A percentile compares a stretch with the other conserved stretches of the same genome.
Conservation (phyloP, 2,329 filamentous ascomycete genomes). For the Trichoderma sp. region DNA sequence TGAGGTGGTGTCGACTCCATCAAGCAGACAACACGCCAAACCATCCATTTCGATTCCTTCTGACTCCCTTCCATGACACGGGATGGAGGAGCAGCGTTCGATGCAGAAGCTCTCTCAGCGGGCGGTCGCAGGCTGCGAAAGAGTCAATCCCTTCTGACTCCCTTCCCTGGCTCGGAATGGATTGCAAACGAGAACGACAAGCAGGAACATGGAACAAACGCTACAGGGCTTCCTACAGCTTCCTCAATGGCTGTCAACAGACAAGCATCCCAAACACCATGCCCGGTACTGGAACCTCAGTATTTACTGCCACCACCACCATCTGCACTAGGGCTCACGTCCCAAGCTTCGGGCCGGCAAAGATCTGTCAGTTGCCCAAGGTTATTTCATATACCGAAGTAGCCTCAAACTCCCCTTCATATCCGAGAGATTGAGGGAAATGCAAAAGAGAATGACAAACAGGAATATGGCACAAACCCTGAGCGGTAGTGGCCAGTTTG, state of each 20-base stretch:
- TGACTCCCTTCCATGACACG: not conserved
- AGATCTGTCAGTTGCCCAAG: not conserved
- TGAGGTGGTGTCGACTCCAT: conserved; percentile 54
- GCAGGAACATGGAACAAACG: not conserved
- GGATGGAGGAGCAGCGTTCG: not conserved
- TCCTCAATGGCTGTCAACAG: not conserved
- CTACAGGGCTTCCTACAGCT: not conserved
- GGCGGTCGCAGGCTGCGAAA: too few relatives aligned
- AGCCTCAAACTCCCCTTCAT: not conserved
- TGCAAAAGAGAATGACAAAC: too few relatives aligned
- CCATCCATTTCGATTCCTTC: not conserved
- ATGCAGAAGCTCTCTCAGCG: too few relatives aligned
- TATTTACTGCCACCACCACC: too few relatives aligned
- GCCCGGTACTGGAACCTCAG: not conserved
- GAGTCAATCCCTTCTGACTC: not conserved
- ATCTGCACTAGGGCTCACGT: too few relatives aligned
- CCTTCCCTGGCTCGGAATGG: not conserved
- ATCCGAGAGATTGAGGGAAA: not conserved
- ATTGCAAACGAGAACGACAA: not conserved
- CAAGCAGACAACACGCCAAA: not conserved
- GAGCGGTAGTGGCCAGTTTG: too few relatives aligned
- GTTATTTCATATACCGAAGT: not conserved
- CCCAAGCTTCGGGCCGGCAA: not conserved
- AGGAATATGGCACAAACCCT: too few relatives aligned
- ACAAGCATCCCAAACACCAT: not conserved